Base-by-base conservation (phyloP, 768 basidiomycete genomes). In the Rhodocollybia butyracea region DNA sequence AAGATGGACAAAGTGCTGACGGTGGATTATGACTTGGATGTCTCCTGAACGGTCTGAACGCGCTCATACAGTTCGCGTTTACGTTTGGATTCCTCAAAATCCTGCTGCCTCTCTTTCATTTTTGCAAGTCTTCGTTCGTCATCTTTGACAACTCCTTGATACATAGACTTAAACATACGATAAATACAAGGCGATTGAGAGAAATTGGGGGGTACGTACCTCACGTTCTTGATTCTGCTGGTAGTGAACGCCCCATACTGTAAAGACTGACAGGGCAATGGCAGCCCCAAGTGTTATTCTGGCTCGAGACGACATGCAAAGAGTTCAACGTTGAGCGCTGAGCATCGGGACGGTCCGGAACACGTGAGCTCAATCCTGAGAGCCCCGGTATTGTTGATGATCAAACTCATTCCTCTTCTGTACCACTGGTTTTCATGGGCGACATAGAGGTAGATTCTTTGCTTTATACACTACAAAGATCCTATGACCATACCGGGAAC, bases 191-290 rank as follows among this genome's bases (percentile, higher is more conserved):
- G 31, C 41, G 36, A 34, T 21, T 34, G 41, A 26, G 13, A 38
- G 19, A 34, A n/a, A 22, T 51, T 32, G 26, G 22, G 43, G 31
- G 30, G 30, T 21, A 64, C 73, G 46, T 60, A 94, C 95, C 62
- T 92, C 83, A 54, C 86, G 86, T 70, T 98, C 94, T 63, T 84
- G 81, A 15, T 79, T 73, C 66, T 98, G 94, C 54, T 94, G 82
- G 63, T 79, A 88, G 67, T 98, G 95, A 29, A 98, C 94, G 19
- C 84, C 91, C 84, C 86, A 96, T 68, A 98, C 83, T 26, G 88
- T 90, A 34, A 87, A 69, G 2, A 78, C 77, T 12, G 89, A 84
- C 48, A 88, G 63, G 6, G 78, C 61, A 48, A 90, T 68, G 4
- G 94, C 85, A 24, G 77, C 79, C 31, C 75, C 72, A n/a, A 97